Percentiles rank a stretch among this genome's conserved stretches.
Conservation (phyloP, 768 basidiomycete species). For the Scleroderma bovista region DNA sequence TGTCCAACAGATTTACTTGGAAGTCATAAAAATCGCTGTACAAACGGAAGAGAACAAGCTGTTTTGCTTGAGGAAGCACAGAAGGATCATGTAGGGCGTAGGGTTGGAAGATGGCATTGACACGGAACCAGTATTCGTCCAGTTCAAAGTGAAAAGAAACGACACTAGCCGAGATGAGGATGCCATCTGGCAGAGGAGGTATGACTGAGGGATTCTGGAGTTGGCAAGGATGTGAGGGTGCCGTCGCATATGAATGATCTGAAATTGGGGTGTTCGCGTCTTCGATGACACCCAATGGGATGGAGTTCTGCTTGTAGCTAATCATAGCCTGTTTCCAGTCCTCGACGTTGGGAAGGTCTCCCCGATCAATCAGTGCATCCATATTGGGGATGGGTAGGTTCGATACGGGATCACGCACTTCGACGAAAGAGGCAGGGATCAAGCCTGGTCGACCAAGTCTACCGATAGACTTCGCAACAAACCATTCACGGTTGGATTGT, state of each 20-base stretch:
- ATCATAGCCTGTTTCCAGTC: constrained; percentile 98
- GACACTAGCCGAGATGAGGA: constrained; percentile 81
- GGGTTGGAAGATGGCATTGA: constrained; percentile 86
- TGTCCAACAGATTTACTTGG: constrained; percentile 81
- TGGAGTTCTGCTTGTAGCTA: constrained; percentile 93
- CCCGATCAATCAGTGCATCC: constrained; percentile 73
- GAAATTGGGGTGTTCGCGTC: constrained; percentile 39
- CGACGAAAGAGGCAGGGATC: constrained; percentile 95
- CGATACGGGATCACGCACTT: constrained; percentile 90
- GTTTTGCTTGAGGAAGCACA: constrained; percentile 58
- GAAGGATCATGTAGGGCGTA: constrained; percentile 56
- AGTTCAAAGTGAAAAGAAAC: constrained; percentile 97
- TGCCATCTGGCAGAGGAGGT: constrained; percentile 68
- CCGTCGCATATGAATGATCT: constrained; percentile 36
- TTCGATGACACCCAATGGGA: constrained; percentile 90
- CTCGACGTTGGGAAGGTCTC: constrained; percentile 92
- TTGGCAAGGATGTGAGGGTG: constrained; percentile 5
- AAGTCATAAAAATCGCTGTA: constrained; percentile 99
- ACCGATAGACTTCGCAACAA: constrained; percentile 98
- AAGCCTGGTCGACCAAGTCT: constrained; percentile 91
- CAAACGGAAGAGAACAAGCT: constrained; percentile 85
- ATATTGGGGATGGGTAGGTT: constrained; percentile 75
- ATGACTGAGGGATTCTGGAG: constrained; percentile 26
- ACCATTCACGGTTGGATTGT: constrained; percentile 99
- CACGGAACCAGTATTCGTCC: constrained; percentile 96